Base-by-base conservation (phyloP, 1,139 yeast species). In the Saccharomycopsis hybrid region DNA sequence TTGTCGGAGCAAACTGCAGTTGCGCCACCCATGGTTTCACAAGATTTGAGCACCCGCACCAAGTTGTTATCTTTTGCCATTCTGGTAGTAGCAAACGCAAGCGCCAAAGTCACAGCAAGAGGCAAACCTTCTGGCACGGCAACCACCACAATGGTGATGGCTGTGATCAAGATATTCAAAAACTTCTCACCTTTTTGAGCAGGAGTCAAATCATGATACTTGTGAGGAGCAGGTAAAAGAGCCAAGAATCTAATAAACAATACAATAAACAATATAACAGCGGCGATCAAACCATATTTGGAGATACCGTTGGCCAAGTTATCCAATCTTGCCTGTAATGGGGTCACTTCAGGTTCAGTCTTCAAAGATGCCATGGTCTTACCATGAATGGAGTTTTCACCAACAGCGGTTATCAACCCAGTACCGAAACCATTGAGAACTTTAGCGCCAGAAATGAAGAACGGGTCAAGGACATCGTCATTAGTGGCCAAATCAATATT, bases 21-120 rank as follows among this genome's bases (percentile, higher is more conserved):
- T 2, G 97, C 98, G 44, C 96, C 90, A 46, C 99, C 98, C 98
- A 92, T 92, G 13, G 96, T 92, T 67, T 92, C 99, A 75, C 98
- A 92, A 45, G 96, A 84, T 61, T 82, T 83, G 59, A 92, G 74
- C 4, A 88, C 96, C 60, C 98, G 79, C n/a, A 92, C 98, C 61
- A 92, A 72, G 64, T 92, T 92, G 60, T 95, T 95, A 65, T 92
- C 96, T 65, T 86, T 87, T 29, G 96, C 90, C 98, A 92, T 92
- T 67, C 97, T 78, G 8, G 96, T 90, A 2, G 98, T 92, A 2
- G 98, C 98, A 71, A 92, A 92, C 0, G 98, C 98, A 59, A 92
- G 74, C 0, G 98, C 96, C 48, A 92, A 73, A 0, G 98, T 92
- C 28, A 92, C 98, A 0, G 98, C 98, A 52, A 92, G 72, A 0